These are phyloP conservation scores for Sarocladiaceae sp. DNA, from an alignment of 2,329 filamentous ascomycete species.

Conservation along the genomic window DNA sequence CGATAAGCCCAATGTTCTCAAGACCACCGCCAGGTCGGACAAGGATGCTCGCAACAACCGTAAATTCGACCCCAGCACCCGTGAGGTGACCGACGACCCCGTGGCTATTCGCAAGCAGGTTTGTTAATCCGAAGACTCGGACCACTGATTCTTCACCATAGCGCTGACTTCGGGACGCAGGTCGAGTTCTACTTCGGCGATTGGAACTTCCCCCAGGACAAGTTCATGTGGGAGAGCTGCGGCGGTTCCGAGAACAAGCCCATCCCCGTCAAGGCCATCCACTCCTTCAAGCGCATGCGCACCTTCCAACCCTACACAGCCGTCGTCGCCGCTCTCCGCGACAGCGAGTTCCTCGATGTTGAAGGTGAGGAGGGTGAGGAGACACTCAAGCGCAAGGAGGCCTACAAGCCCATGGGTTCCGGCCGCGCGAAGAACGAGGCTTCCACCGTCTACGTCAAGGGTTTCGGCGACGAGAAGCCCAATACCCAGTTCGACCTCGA, in stretches of 20 bases:
- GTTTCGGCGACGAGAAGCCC: slow-evolving; percentile 80
- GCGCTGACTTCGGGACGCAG: slow-evolving; percentile 34
- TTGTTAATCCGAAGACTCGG: slow-evolving; percentile 19
- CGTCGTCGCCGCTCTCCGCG: slow-evolving; percentile 77
- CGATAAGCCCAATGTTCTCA: slow-evolving; percentile 32
- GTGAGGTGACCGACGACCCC: slow-evolving; percentile 71
- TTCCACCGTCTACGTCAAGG: slow-evolving; percentile 86
- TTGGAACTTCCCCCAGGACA: slow-evolving; percentile 83
- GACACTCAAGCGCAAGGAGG: slow-evolving; percentile 70
- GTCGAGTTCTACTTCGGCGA: slow-evolving; percentile 97
- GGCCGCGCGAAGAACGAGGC: slow-evolving; percentile 63
- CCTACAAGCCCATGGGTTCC: slow-evolving; percentile 56
- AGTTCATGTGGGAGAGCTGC: slow-evolving; percentile 76
- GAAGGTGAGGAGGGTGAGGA: slow-evolving; percentile 69
- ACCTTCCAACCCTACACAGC: slow-evolving; percentile 85
- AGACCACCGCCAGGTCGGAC: slow-evolving; percentile 38
- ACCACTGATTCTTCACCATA: background rate
- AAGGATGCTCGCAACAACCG: slow-evolving; percentile 49
- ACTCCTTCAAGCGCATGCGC: slow-evolving; percentile 92
- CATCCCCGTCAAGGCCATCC: slow-evolving; percentile 71
- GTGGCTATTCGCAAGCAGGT: slow-evolving; percentile 80
- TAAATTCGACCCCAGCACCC: slow-evolving; percentile 66
- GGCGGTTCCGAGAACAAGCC: slow-evolving; percentile 78
- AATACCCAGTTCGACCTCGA: slow-evolving; percentile 92
- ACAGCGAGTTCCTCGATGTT: slow-evolving; percentile 69